A percentile compares a stretch with the other conserved stretches of the same genome.
Evolutionary conservation across 768 basidiomycete genomes (phyloP).

Genomic region (Xerocomus spinulosus): DNA sequence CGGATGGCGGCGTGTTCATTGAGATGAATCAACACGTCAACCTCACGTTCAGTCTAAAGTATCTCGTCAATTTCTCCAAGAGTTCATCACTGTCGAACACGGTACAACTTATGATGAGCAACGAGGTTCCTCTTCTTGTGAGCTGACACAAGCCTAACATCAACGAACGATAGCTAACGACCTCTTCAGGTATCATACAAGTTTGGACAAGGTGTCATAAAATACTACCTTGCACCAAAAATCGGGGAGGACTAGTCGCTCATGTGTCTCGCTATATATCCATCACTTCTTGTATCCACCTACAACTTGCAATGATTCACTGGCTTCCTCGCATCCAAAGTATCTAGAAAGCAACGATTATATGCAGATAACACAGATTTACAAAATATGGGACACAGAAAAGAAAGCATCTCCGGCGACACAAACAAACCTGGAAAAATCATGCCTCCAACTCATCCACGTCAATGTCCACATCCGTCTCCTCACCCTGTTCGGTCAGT

Average conservation of each 20-base stretch:
- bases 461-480: conserved; percentile 8
- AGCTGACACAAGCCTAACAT: conserved; percentile 21
- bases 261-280: conserved; percentile 11
- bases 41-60: conserved; percentile 94
- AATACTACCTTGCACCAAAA: conserved; percentile 96
- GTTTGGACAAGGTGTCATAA: conserved; percentile 83
- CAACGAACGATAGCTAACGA: not conserved
- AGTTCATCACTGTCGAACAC: conserved; percentile 65
- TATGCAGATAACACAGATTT: conserved; percentile 6
- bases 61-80: conserved; percentile 95
- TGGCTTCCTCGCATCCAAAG: not conserved
- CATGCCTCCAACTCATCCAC: conserved; percentile 15
- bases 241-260: conserved; percentile 72
- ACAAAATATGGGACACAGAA: not conserved
- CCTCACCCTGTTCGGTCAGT: conserved; percentile 5
- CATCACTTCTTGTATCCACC: conserved; percentile 14
- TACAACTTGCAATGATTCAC: not conserved
- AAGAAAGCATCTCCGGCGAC: conserved; percentile 14
- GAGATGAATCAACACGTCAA: conserved; percentile 89
- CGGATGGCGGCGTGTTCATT: conserved; percentile 60
- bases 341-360: conserved; percentile 10
- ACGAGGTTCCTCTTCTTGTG: conserved; percentile 86
- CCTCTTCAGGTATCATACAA: conserved; percentile 72
- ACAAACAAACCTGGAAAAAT: not conserved
- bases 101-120: conserved; percentile 86